phyloP scores from a whole-genome alignment of 768 basidiomycete species.

The Solioccasus polychromus region DNA sequence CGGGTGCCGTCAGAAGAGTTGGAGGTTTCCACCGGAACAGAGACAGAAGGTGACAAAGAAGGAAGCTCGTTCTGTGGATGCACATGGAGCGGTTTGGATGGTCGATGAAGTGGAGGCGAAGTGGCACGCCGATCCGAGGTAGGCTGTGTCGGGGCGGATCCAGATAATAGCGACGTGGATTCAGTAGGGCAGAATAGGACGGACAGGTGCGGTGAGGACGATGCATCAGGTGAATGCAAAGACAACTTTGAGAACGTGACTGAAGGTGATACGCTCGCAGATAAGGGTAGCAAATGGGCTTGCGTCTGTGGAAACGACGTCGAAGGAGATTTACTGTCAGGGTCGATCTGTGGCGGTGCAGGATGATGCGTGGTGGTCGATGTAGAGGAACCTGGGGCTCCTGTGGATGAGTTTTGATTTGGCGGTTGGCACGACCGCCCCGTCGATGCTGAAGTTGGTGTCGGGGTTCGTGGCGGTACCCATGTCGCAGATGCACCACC shows the following conservation, averaged over 20 bases:
- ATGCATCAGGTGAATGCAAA: conserved; percentile 35
- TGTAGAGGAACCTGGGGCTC: background rate
- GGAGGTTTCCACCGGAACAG: conserved; percentile 8
- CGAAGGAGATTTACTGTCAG: background rate
- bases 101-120: conserved; percentile 15
- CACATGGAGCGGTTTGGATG: conserved; percentile 28
- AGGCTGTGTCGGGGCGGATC: background rate
- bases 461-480: conserved; percentile 9
- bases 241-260: conserved; percentile 53
- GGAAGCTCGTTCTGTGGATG: conserved; percentile 22
- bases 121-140: conserved; percentile 2
- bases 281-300: background rate
- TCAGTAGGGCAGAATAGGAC: conserved; percentile 9
- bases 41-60: background rate
- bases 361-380: background rate
- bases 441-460: conserved; percentile 1
- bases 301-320: background rate
- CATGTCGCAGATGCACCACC: conserved; percentile 10
- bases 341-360: background rate
- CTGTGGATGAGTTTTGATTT: background rate
- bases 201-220: conserved; percentile 9
- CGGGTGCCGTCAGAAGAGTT: conserved; percentile 13
- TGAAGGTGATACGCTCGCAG: conserved; percentile 40
- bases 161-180: background rate
- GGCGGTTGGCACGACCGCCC: conserved; percentile 7